These are phyloP conservation scores for Pseudofabraea citricarpa DNA, from an alignment of 2,329 filamentous ascomycete species.

Conservation along the genomic window DNA sequence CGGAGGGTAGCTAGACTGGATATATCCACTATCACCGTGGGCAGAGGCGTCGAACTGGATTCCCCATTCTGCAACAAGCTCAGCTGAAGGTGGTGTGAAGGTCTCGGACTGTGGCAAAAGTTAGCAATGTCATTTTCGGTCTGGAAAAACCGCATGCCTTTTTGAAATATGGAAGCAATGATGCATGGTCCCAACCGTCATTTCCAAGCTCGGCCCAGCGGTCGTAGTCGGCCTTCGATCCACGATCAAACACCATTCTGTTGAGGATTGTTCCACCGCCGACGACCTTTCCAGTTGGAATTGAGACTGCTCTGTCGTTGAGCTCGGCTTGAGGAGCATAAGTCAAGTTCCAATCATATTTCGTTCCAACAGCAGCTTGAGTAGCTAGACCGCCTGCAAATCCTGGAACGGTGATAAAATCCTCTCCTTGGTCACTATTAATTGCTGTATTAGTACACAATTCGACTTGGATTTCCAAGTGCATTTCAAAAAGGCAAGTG, in stretches of 20 bases:
- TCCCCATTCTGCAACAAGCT: constrained; percentile 27
- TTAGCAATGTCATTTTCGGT: not conserved
- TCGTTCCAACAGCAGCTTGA: not conserved
- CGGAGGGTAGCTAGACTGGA: constrained; percentile 33
- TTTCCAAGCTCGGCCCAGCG: constrained; percentile 40
- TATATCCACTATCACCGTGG: constrained; percentile 30
- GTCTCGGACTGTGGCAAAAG: constrained; percentile 23
- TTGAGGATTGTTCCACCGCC: constrained; percentile 37
- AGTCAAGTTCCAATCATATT: constrained; percentile 1
- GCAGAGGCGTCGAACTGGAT: constrained; percentile 28
- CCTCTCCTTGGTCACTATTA: not conserved
- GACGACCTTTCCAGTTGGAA: constrained; percentile 4
- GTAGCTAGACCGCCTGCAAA: not conserved
- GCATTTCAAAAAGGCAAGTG: too few species aligned
- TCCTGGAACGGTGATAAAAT: not conserved
- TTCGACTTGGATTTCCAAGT: not conserved
- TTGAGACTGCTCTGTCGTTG: not conserved
- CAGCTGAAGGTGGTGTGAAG: constrained; percentile 27
- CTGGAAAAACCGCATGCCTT: not conserved
- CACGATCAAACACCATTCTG: constrained; percentile 32
- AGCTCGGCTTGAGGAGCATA: not conserved
- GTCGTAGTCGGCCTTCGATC: constrained; percentile 33
- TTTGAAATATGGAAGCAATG: constrained; percentile 25
- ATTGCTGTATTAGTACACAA: not conserved
- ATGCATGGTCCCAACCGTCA: constrained; percentile 35